Percentiles rank a stretch among this genome's conserved stretches.
These are phyloP conservation scores for Cutaneotrichosporon sp. DNA, from an alignment of 1,284 basidiomycete genomes.

Conservation along the genomic window DNA sequence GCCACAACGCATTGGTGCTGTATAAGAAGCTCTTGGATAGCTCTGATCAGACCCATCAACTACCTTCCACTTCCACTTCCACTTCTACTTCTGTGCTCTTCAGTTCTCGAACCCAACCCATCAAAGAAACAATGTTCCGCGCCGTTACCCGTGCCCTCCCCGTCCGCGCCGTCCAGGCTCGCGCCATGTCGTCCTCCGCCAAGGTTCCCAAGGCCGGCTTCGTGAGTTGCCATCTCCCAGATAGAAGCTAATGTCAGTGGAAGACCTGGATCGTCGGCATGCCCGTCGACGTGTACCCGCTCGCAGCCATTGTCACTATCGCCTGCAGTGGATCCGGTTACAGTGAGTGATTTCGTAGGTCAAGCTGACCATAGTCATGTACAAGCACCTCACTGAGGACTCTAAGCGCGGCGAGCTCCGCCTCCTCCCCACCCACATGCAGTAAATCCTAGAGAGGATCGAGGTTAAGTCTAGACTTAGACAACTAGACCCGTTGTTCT, in stretches of 20 bases:
- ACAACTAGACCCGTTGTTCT: not conserved
- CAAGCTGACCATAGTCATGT: slow-evolving; percentile 11
- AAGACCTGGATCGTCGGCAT: slow-evolving; percentile 9
- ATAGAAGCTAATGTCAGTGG: not conserved
- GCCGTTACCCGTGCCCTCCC: slow-evolving; percentile 8
- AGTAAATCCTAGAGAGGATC: not conserved
- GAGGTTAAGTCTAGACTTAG: not conserved
- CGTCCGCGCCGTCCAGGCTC: slow-evolving; percentile 2
- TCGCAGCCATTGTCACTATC: slow-evolving; percentile 5
- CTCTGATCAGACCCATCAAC: not conserved
- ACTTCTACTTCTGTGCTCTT: slow-evolving; percentile 2
- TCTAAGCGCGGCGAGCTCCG: slow-evolving; percentile 7
- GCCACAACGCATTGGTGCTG: not conserved
- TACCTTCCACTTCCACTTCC: not conserved
- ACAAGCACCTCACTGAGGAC: slow-evolving; percentile 11
- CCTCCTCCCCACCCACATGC: slow-evolving; percentile 6
- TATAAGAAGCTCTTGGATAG: not conserved
- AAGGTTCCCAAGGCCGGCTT: not conserved
- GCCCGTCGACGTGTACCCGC: slow-evolving; percentile 16
- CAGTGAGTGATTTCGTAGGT: not conserved
- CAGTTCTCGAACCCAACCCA: not conserved
- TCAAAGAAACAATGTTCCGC: slow-evolving; percentile 13
- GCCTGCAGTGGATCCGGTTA: slow-evolving; percentile 1
- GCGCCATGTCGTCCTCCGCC: slow-evolving; percentile 2
- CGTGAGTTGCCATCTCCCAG: not conserved